Conservation (phyloP, 2,329 filamentous ascomycete genomes). For the Dendryphion nanum region DNA sequence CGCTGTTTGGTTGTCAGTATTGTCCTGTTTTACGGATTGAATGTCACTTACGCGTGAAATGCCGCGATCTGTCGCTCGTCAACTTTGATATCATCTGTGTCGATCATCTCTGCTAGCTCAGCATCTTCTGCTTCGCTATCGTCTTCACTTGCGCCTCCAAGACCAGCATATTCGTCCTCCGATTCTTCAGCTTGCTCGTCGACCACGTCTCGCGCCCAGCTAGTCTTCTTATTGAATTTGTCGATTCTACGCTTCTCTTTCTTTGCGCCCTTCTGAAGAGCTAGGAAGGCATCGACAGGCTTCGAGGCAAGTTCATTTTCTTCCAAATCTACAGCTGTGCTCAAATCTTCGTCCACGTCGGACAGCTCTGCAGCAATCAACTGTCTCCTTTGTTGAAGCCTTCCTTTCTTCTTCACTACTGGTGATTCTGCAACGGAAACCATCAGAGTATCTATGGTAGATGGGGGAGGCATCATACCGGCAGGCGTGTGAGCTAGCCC, state of each 20-base stretch:
- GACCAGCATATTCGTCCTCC: slow-evolving; percentile 94
- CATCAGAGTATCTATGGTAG: slow-evolving; percentile 70
- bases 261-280: slow-evolving; percentile 66
- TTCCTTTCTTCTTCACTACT: slow-evolving; percentile 60
- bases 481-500: slow-evolving; percentile 67
- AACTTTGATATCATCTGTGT: slow-evolving; percentile 71
- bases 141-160: slow-evolving; percentile 87
- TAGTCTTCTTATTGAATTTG: slow-evolving; percentile 78
- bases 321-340: slow-evolving; percentile 13
- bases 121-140: slow-evolving; percentile 74
- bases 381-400: slow-evolving; percentile 49
- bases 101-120: slow-evolving; percentile 83
- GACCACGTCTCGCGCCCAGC: slow-evolving; percentile 78
- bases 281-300: slow-evolving; percentile 59
- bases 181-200: slow-evolving; percentile 96
- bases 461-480: slow-evolving; percentile 60
- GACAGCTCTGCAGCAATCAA: slow-evolving; percentile 40
- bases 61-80: slow-evolving; percentile 82
- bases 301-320: slow-evolving; percentile 33
- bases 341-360: slow-evolving; percentile 47
- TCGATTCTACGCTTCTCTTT: slow-evolving; percentile 47
- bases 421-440: slow-evolving; percentile 62
- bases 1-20: slow-evolving; percentile 47
- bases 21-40: not conserved
- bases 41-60: slow-evolving; percentile 74